Conservation (phyloP, 805 yeast genomes). For the Candida suzukii region DNA sequence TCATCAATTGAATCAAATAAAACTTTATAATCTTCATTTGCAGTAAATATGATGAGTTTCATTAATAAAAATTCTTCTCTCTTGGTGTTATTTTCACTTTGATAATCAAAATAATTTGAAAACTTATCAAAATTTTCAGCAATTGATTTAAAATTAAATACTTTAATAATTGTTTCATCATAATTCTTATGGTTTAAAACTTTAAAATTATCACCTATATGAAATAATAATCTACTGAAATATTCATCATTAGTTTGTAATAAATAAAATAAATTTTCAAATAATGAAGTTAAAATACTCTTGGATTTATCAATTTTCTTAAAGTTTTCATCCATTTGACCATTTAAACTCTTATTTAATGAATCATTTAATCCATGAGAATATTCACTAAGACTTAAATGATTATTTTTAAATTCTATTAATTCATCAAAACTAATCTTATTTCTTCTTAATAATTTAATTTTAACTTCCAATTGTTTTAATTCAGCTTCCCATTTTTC, state of each 20-base stretch:
- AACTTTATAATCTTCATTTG: constrained; percentile 33
- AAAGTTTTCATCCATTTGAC: background rate
- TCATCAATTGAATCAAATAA: constrained; percentile 8
- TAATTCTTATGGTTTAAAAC: constrained; percentile 17
- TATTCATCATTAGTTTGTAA: constrained; percentile 80
- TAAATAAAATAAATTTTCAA: constrained; percentile 73
- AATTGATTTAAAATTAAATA: constrained; percentile 16
- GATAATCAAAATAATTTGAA: constrained; percentile 24
- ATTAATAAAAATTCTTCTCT: constrained; percentile 70
- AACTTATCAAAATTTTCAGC: constrained; percentile 8
- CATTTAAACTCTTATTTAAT: constrained; percentile 13
- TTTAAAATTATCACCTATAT: constrained; percentile 16
- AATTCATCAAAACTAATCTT: constrained; percentile 68
- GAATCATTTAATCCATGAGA: constrained; percentile 18
- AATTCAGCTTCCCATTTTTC: constrained; percentile 68
- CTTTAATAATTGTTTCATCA: constrained; percentile 28
- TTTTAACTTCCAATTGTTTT: constrained; percentile 70
- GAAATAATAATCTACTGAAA: constrained; percentile 46
- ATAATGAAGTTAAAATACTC: constrained; percentile 51
- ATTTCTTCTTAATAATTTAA: constrained; percentile 71
- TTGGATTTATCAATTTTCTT: constrained; percentile 28
- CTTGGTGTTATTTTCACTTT: background rate
- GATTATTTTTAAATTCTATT: constrained; percentile 29
- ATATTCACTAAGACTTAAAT: constrained; percentile 19
- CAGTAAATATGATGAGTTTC: constrained; percentile 44